Evolutionary conservation across 257 asterid genomes (phyloP).

Genomic region (Verbena officinalis): DNA sequence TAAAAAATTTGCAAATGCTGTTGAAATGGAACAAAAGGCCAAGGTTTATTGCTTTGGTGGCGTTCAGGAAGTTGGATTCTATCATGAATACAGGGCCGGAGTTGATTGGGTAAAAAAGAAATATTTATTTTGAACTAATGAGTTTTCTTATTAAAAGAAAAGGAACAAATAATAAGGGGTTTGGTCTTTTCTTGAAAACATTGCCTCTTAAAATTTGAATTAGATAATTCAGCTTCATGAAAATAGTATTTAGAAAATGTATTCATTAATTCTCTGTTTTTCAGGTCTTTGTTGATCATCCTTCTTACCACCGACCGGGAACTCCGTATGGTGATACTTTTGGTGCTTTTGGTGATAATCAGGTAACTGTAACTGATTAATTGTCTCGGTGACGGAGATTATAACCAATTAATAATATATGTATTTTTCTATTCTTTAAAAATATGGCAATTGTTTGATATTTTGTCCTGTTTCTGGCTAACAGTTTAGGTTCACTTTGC

Average conservation of each 20-base stretch:
- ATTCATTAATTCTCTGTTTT: slow-evolving; percentile 22
- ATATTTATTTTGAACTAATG: slow-evolving; percentile 21
- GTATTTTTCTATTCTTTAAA: not conserved
- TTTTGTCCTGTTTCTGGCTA: slow-evolving; percentile 31
- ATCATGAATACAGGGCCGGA: slow-evolving; percentile 90
- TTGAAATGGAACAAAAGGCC: slow-evolving; percentile 46
- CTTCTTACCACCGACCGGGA: slow-evolving; percentile 88
- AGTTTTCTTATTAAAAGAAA: not conserved
- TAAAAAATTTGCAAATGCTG: slow-evolving; percentile 60
- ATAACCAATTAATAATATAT: slow-evolving; percentile 2
- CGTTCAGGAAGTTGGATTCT: slow-evolving; percentile 75
- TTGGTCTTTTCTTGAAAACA: not conserved
- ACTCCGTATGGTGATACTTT: slow-evolving; percentile 87
- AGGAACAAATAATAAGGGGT: not conserved
- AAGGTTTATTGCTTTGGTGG: slow-evolving; percentile 74
- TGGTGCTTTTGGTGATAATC: slow-evolving; percentile 99
- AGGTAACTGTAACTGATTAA: slow-evolving; percentile 48
- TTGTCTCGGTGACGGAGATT: slow-evolving; percentile 22
- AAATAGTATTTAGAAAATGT: not conserved
- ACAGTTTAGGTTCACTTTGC: slow-evolving; percentile 96
- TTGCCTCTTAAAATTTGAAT: too few relatives aligned
- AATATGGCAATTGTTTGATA: slow-evolving; percentile 29
- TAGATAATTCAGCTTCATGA: too few relatives aligned
- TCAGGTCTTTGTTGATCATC: slow-evolving; percentile 92
- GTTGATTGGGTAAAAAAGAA: slow-evolving; percentile 84